Evolutionary conservation across 139 green algal genomes (phyloP), one percentile per base, ranked within the genome.

Genomic region (Choricystis sp.): DNA sequence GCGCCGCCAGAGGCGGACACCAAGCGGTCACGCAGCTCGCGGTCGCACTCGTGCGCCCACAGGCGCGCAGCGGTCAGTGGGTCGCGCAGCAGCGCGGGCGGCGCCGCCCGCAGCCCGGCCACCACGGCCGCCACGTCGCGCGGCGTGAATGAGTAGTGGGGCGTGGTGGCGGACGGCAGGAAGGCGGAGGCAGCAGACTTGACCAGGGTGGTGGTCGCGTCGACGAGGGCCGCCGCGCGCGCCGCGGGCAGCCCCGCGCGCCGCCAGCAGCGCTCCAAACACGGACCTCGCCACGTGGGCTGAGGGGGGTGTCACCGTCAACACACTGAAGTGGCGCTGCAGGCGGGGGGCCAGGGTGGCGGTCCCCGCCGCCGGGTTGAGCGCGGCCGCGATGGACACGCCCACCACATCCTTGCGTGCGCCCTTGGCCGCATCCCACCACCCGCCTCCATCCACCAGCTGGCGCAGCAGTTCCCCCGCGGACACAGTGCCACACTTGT

Each of bases 401-500:
- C 85, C 83, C 57, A 77, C 74, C 31, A 96, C 80, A 68, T 95
- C 86, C 80, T 95, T 95, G 9, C 87, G 76, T 60, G 89, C 65
- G 58, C 92, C 87, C 79, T 94, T 94, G 60, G 81, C 70, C 4
- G 29, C 2, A 56, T 64, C 72, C 61, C 61, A 85, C 89, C 89
- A 96, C 31, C 88, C 89, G 27, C 78, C 59, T 67, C 94, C 94
- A 76, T 96, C 89, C 1, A 94, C 73, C 67, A 72, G 76, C 76
- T 96, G 89, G 19, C 89, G 74, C 49, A 89, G 69, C 29, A 96
- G 81, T 79, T 95, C 89, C 59, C 95, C 85, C 20, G 88, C 86
- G 1, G 73, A 81, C 74, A 95, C 88, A 16, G 89, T 96, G 77
- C 94, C 86, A 59, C 95, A 96, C 78, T 95, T 95, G 82, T 96